Base-by-base conservation (phyloP, 2,329 filamentous ascomycete genomes). In the Teratosphaeria gauchensis region DNA sequence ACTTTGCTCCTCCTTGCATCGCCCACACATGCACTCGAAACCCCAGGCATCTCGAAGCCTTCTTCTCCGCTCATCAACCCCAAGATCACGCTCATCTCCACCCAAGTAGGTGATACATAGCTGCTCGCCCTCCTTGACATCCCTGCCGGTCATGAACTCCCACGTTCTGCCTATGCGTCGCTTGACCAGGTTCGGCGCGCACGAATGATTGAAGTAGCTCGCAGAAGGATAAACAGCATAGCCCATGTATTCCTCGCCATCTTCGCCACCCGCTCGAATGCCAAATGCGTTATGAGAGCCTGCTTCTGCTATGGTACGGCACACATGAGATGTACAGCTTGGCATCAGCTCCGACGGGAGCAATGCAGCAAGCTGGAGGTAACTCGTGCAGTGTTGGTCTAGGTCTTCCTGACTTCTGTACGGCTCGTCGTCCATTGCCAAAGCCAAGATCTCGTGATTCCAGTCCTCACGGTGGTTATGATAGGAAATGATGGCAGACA, bases 181-280 rank as follows among this genome's bases (percentile, higher is more conserved):
- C 70, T 79, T 79, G 52, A 65, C 66, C 1, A 80, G 61, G 51
- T 76, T 79, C 28, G 77, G 76, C 16, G 56, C 65, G 63, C 77
- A 80, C 4, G 71, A 74, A 61, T 80, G 77, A 56, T 80, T 80
- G 69, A 78, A 80, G 65, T 78, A 79, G 61, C 73, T 76, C 0
- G 77, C 77, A 4, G 67, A 66, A 0, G 77, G 74, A 72, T 77
- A 80, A 35, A 78, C 71, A 0, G 73, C 76, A 54, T 76, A 80
- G 16, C 77, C 77, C 60, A 79, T 75, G 64, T 78, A 79, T 64
- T 79, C 77, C 8, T 73, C 72, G 8, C 75, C 75, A 38, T 76
- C 76, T 55, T 77, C 76, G 55, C 65, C 66, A 16, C 69, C 69
- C 12, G 63, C 62, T 8, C 66, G 68, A 51, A 79, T 77, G 32